Evolutionary conservation across 768 basidiomycete genomes (phyloP).

Genomic region (Sarcodon sp.): DNA sequence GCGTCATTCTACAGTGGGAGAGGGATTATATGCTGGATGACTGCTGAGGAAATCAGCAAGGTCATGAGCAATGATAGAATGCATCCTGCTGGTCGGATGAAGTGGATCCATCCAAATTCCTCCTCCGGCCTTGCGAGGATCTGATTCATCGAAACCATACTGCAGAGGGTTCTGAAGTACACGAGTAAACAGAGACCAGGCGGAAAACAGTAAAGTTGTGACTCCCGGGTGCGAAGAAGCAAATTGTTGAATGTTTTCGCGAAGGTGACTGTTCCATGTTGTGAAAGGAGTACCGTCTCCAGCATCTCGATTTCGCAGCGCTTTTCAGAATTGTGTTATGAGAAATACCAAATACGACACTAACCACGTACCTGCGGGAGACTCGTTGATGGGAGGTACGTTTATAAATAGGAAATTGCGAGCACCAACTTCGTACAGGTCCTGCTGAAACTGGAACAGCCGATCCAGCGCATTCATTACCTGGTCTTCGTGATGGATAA

Average conservation of each 20-base stretch:
- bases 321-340: slow-evolving; percentile 1
- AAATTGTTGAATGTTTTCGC: slow-evolving; percentile 21
- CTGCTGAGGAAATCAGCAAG: slow-evolving; percentile 24
- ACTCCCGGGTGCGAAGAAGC: slow-evolving; percentile 25
- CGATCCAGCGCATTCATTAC: slow-evolving; percentile 13
- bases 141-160: slow-evolving; percentile 24
- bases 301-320: neutral
- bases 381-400: slow-evolving; percentile 38
- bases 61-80: slow-evolving; percentile 32
- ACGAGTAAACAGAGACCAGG: slow-evolving; percentile 29
- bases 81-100: slow-evolving; percentile 40
- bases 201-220: slow-evolving; percentile 36
- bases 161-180: slow-evolving; percentile 31
- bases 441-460: slow-evolving; percentile 33
- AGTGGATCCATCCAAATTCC: slow-evolving; percentile 38
- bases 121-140: slow-evolving; percentile 21
- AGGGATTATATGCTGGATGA: neutral
- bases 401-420: slow-evolving; percentile 48
- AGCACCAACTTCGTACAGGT: slow-evolving; percentile 31
- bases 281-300: slow-evolving; percentile 3
- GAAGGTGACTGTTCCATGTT: slow-evolving; percentile 35
- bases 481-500: slow-evolving; percentile 10
- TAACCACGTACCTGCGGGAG: slow-evolving; percentile 23
- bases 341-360: neutral
- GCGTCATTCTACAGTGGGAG: too few relatives aligned